phyloP scores from a whole-genome alignment of 805 yeast genomes.

The Metschnikowia picachoensis region DNA sequence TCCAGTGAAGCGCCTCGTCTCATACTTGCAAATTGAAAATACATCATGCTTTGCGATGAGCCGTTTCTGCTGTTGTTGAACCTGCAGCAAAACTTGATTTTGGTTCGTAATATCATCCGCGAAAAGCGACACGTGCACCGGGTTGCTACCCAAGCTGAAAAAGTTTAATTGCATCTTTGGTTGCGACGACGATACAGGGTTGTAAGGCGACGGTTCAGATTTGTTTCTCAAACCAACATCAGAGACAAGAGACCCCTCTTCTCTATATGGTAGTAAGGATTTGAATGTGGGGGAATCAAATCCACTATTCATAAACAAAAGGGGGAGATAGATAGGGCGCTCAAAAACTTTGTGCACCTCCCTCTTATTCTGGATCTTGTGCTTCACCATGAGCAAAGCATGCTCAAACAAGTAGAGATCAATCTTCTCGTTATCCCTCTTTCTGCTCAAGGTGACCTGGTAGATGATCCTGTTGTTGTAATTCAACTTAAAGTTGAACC shows the following conservation, averaged over 20 bases:
- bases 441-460: constrained; percentile 66
- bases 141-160: constrained; percentile 50
- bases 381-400: constrained; percentile 77
- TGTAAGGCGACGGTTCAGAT: constrained; percentile 25
- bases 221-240: constrained; percentile 31
- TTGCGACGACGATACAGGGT: constrained; percentile 24
- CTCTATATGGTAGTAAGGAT: constrained; percentile 35
- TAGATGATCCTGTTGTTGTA: constrained; percentile 80
- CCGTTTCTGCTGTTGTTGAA: constrained; percentile 73
- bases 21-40: constrained; percentile 71
- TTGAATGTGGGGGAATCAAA: constrained; percentile 70
- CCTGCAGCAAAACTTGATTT: constrained; percentile 73
- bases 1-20: constrained; percentile 70
- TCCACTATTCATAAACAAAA: constrained; percentile 67
- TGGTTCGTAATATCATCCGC: constrained; percentile 60
- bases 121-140: constrained; percentile 50
- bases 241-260: constrained; percentile 34
- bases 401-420: constrained; percentile 88
- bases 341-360: constrained; percentile 91
- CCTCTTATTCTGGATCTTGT: constrained; percentile 81
- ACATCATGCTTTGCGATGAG: constrained; percentile 72
- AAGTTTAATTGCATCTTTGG: constrained; percentile 48
- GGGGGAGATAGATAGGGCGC: constrained; percentile 78
- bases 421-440: constrained; percentile 74
- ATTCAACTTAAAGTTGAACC: constrained; percentile 78